Conservation (phyloP, 345 rosid species). For the Gossypium raimondii region DNA sequence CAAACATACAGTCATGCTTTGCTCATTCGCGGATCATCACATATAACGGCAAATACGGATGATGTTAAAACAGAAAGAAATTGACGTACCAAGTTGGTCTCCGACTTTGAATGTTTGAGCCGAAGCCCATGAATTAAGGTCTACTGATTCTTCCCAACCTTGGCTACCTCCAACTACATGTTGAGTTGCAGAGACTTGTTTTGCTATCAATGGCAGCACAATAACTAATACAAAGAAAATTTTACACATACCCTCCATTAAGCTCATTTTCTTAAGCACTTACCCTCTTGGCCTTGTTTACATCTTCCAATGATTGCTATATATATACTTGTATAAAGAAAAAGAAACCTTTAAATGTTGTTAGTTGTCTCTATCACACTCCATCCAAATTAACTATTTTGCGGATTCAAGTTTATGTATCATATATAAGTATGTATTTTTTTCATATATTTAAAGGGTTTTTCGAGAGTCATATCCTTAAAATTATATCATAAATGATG, state of each 20-base stretch:
- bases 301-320: not conserved
- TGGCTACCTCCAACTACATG: conserved; percentile 82
- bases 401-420: not conserved
- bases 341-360: not conserved
- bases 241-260: conserved; percentile 28
- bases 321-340: conserved; percentile 13
- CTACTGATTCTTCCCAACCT: conserved; percentile 81
- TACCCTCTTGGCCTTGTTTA: not conserved
- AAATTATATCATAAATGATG: too few species aligned
- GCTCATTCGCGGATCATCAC: too few species aligned
- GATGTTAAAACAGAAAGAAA: not conserved
- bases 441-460: too few species aligned
- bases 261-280: conserved; percentile 2
- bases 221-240: conserved; percentile 26
- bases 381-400: too few species aligned
- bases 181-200: conserved; percentile 43
- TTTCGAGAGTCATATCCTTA: too few species aligned
- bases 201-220: conserved; percentile 31
- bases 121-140: conserved; percentile 70
- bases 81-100: conserved; percentile 62
- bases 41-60: not conserved
- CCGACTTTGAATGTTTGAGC: conserved; percentile 64
- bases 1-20: too few species aligned
- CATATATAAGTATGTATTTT: not conserved
- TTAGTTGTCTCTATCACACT: not conserved